Evolutionary conservation across 495 filamentous ascomycete genomes (phyloP), one percentile per base, ranked within the genome.

Genomic region (Chaetomium cochliodes): DNA sequence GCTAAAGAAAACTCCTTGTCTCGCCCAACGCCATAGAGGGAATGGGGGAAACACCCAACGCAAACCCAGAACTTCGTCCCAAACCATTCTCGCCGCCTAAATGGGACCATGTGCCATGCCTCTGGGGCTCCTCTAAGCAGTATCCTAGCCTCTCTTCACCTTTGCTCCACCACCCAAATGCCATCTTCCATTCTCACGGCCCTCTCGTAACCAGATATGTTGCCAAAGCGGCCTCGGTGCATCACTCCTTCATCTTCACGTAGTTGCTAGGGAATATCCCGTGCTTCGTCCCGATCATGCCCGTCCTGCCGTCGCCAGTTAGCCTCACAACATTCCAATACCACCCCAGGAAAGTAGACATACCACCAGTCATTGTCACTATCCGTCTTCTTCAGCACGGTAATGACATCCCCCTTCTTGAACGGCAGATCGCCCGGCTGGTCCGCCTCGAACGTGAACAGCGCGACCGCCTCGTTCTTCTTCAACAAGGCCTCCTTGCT

Each of bases 381-480:
- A 0, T 98, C 91, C n/a, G 94, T 97, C 73, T 90, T 89, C 80
- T 98, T 98, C 22, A 93, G 76, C 62, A 98, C 94, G n/a, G 93
- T 97, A 67, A 98, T 97, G 56, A 98, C 78, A 41, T 98, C 94
- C 22, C 94, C 94, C 81, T 98, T 98, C 81, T 96, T 96, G 81
- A 98, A 98, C 0, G 87, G 90, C 63, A 98, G 76, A 73, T 98
- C 94, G 25, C 94, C 94, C 0, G 90, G 86, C 71, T 98, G 93
- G 71, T 97, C 93, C 4, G 92, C 87, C 66, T 97, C 93, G 74
- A 98, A 98, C 3, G 90, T 93, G 70, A 89, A 98, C 61, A 97
- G 79, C 0, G 94, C 94, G 52, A 96, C 78, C 0, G 91, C 96
- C 76, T 98, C 91, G 69, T 96, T 90, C 66, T 87, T 84, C 60